phyloP scores from a whole-genome alignment of 495 filamentous ascomycete genomes.

The Amphirosellinia nigrospora region DNA sequence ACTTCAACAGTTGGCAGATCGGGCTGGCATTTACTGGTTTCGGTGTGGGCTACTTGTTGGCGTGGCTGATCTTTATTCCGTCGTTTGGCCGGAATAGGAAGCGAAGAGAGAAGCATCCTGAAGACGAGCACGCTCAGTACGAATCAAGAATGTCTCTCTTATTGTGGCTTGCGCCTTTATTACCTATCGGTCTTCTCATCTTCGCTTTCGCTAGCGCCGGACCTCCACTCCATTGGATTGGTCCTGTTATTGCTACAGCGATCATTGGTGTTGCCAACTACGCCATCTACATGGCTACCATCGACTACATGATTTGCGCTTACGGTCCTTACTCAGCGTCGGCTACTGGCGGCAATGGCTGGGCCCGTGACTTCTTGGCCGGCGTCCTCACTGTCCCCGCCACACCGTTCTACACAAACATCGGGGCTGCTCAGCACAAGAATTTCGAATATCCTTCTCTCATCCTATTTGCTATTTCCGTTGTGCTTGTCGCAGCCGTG shows the following conservation, averaged over 20 bases:
- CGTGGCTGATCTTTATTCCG: slow-evolving; percentile 68
- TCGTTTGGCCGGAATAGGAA: slow-evolving; percentile 64
- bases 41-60: slow-evolving; percentile 68
- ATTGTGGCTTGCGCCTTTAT: slow-evolving; percentile 70
- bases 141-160: slow-evolving; percentile 64
- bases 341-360: slow-evolving; percentile 75
- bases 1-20: slow-evolving; percentile 59
- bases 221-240: slow-evolving; percentile 69
- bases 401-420: slow-evolving; percentile 73
- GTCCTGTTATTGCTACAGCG: slow-evolving; percentile 61
- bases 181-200: slow-evolving; percentile 72
- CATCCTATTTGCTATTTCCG: slow-evolving; percentile 74
- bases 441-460: slow-evolving; percentile 73
- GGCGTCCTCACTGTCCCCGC: slow-evolving; percentile 79
- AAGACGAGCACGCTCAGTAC: slow-evolving; percentile 66
- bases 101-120: slow-evolving; percentile 57
- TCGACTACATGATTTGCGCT: slow-evolving; percentile 83
- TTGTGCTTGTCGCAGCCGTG: slow-evolving; percentile 72
- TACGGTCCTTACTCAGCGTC: slow-evolving; percentile 82
- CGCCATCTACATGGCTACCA: slow-evolving; percentile 79
- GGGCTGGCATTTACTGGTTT: slow-evolving; percentile 72
- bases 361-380: slow-evolving; percentile 82
- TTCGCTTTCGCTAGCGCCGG: slow-evolving; percentile 73
- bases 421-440: slow-evolving; percentile 56
- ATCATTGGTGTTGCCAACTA: slow-evolving; percentile 76